Base-by-base conservation (phyloP, 2,329 filamentous ascomycete species). In the Lecanoromycetidae sp. region DNA sequence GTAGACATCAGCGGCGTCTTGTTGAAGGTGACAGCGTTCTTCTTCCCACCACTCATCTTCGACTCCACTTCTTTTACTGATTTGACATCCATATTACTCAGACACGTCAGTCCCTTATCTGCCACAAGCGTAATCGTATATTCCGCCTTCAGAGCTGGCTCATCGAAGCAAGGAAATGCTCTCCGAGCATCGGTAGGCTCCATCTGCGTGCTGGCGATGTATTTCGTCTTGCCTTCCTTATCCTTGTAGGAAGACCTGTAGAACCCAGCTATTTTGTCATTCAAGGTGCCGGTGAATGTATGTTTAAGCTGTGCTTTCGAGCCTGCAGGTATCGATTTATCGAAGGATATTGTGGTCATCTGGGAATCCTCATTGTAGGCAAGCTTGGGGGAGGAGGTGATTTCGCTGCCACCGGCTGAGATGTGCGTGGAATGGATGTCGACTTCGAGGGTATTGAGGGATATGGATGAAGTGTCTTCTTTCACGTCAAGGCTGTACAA, bases 241-340 rank as follows among this genome's bases (percentile, higher is more conserved):
- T 79, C 80, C 71, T 91, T 93, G 73, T 90, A 96, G 5, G 87
- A 93, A 1, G 87, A 94, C 49, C 90, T 80, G 69, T 96, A 96
- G 75, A 96, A 96, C 39, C 90, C 90, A 40, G 88, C 88, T 87
- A 96, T 94, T 68, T 91, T 90, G 63, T 94, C 85, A 65, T 94
- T 94, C 59, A 94, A 70, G 35, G 72, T 75, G 33, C 87, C 87
- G 8, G 77, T 80, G 66, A 93, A 94, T 56, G 76, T 81, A 58
- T 87, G 77, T 60, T 80, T 80, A 52, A 93, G 67, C 66, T 81
- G 80, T 17, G 84, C 85, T 71, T 87, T 88, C 59, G 76, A 74
- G 20, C 84, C 87, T 53, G 83, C 82, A 19, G 77, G 65, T 52
- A 96, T 71, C 38, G 72, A 74, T 61, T 87, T 75, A 55, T 80